A percentile compares a stretch with the other conserved stretches of the same genome.
Conservation (phyloP, 2,329 filamentous ascomycete genomes). For the Plectosphaerella sp. region DNA sequence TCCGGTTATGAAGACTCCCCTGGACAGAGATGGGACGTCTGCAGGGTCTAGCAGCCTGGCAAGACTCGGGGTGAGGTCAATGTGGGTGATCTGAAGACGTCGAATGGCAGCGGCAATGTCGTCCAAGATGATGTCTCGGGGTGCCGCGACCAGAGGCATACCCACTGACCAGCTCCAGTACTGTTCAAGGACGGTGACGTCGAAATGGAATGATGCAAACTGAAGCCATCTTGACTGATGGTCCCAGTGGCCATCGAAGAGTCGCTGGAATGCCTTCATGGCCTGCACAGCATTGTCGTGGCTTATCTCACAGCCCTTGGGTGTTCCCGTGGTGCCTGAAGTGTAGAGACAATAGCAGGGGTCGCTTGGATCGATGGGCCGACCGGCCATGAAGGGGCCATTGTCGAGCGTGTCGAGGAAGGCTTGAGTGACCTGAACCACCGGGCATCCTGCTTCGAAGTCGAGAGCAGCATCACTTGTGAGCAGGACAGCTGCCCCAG, state of each 20-base stretch:
- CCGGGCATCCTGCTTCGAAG: conserved; percentile 24
- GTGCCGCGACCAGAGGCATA: conserved; percentile 77
- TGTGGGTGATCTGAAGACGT: conserved; percentile 74
- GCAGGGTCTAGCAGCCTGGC: conserved; percentile 74
- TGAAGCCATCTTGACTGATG: conserved; percentile 76
- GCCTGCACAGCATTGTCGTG: conserved; percentile 88
- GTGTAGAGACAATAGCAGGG: conserved; percentile 84
- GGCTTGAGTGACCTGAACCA: conserved; percentile 21
- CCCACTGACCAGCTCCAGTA: conserved; percentile 95
- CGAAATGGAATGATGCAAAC: conserved; percentile 92
- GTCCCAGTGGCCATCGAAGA: conserved; percentile 75
- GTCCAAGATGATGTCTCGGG: conserved; percentile 79
- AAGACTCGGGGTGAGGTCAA: conserved; percentile 86
- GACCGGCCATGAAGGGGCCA: background rate
- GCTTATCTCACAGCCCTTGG: conserved; percentile 84
- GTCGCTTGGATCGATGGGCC: conserved; percentile 35
- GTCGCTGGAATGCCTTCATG: conserved; percentile 76
- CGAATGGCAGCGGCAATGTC: conserved; percentile 73
- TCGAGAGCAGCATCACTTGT: conserved; percentile 28
- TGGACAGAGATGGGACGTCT: conserved; percentile 74
- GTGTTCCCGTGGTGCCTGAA: conserved; percentile 79
- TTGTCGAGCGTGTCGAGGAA: conserved; percentile 22
- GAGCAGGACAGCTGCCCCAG: conserved; percentile 59
- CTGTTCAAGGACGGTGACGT: conserved; percentile 88
- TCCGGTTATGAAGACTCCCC: conserved; percentile 88